A percentile compares a stretch with the other conserved stretches of the same genome.
Conservation (phyloP, 23 red algal genomes). For the Gracilariopsis chorda region DNA sequence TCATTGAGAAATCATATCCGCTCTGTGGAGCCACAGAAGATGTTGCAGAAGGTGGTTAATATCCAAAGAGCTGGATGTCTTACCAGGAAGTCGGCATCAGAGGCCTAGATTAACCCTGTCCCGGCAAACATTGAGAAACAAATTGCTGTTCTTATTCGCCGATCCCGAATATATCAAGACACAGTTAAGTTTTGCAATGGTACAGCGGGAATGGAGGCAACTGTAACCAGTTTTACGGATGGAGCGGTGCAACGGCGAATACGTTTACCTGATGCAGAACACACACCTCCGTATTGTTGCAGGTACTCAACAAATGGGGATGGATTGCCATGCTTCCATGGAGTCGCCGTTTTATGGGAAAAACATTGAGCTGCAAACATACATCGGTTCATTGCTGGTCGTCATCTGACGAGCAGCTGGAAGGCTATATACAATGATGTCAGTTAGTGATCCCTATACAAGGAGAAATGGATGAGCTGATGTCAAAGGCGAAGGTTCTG, state of each 20-base stretch:
- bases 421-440: not conserved
- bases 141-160: not conserved
- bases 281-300: not conserved
- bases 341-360: not conserved
- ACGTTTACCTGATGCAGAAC: not conserved
- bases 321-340: conserved; percentile 28
- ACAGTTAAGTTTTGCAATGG: not conserved
- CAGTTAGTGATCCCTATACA: not conserved
- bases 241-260: not conserved
- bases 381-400: not conserved
- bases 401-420: not conserved
- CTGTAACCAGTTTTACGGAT: conserved; percentile 2
- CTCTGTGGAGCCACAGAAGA: conserved; percentile 46
- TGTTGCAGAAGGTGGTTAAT: conserved; percentile 19
- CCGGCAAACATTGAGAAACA: not conserved
- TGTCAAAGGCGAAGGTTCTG: not conserved
- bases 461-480: not conserved
- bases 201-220: conserved; percentile 21
- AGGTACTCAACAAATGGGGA: not conserved
- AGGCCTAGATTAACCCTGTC: not conserved
- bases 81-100: not conserved
- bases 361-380: not conserved
- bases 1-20: conserved; percentile 19
- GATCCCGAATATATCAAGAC: not conserved
- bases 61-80: not conserved